Evolutionary conservation across 164 flowering plant species (phyloP).

Genomic region (Sextonia rubra): DNA sequence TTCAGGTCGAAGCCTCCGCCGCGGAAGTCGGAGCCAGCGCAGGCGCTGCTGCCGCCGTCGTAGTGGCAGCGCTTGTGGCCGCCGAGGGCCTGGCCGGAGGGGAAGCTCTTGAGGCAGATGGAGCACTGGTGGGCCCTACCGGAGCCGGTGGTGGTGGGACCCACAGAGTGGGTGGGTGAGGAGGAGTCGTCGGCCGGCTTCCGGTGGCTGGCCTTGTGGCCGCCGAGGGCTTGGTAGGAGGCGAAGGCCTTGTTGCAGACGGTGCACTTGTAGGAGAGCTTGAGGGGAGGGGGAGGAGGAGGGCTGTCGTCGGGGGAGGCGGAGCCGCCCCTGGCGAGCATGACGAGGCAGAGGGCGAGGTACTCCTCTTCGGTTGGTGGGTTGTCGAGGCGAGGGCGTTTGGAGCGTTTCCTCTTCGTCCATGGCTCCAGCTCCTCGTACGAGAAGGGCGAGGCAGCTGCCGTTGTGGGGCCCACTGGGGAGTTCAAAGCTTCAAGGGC

Average conservation of each 20-base stretch:
- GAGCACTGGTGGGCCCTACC: slow-evolving; percentile 45
- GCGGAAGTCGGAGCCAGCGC: slow-evolving; percentile 20
- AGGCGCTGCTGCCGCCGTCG: slow-evolving; percentile 29
- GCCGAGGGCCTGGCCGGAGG: slow-evolving; percentile 67
- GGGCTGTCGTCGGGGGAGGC: background rate
- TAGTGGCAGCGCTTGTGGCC: slow-evolving; percentile 71
- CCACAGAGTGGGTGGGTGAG: slow-evolving; percentile 7
- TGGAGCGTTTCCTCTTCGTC: slow-evolving; percentile 54
- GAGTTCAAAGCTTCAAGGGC: slow-evolving; percentile 49
- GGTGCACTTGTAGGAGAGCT: slow-evolving; percentile 41
- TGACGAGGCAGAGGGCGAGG: slow-evolving; percentile 54
- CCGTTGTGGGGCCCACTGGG: slow-evolving; percentile 21
- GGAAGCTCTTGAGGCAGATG: slow-evolving; percentile 47
- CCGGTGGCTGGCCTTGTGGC: slow-evolving; percentile 90
- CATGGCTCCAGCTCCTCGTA: slow-evolving; percentile 31
- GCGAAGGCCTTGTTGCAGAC: slow-evolving; percentile 68
- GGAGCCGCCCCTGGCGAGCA: slow-evolving; percentile 48
- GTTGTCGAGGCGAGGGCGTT: slow-evolving; percentile 30
- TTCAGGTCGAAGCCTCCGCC: slow-evolving; percentile 52
- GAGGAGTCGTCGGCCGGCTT: slow-evolving; percentile 21
- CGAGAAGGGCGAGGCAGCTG: slow-evolving; percentile 14
- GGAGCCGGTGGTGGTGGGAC: background rate
- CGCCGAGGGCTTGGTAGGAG: slow-evolving; percentile 84
- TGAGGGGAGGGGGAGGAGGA: slow-evolving; percentile 1
- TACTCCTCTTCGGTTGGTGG: slow-evolving; percentile 44